Conservation (phyloP, 768 basidiomycete genomes). For the Tephrocybe sp. region DNA sequence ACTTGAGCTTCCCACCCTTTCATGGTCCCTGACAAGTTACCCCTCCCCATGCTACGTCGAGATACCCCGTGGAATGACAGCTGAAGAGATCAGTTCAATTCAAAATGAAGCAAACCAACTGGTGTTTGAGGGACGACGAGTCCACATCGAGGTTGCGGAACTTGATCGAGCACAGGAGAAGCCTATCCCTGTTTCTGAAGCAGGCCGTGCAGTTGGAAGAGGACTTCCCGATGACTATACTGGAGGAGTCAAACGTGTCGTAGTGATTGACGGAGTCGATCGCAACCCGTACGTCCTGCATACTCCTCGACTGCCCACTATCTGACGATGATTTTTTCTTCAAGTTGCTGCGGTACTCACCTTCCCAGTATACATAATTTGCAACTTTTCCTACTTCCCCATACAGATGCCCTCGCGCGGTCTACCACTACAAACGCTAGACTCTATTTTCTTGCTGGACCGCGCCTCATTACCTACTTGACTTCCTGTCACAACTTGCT, state of each 20-base stretch:
- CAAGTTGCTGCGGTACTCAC: conserved; percentile 83
- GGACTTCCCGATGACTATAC: conserved; percentile 73
- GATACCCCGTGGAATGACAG: conserved; percentile 64
- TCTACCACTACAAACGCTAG: conserved; percentile 64
- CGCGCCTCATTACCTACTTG: conserved; percentile 68
- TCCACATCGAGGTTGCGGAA: conserved; percentile 77
- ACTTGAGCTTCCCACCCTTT: conserved; percentile 67
- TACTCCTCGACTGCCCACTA: conserved; percentile 8
- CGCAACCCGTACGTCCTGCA: conserved; percentile 62
- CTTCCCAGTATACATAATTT: conserved; percentile 74
- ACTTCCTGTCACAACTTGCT: conserved; percentile 57
- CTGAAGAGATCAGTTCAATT: conserved; percentile 59
- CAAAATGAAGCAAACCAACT: conserved; percentile 65
- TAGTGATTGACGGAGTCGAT: conserved; percentile 82
- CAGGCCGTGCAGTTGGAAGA: conserved; percentile 54
- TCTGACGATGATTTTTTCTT: conserved; percentile 10
- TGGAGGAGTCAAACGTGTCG: conserved; percentile 74
- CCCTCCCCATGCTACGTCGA: conserved; percentile 79
- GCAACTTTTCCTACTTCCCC: conserved; percentile 69
- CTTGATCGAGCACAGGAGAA: conserved; percentile 42
- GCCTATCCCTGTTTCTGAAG: conserved; percentile 36
- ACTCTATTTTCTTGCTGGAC: conserved; percentile 82
- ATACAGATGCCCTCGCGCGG: conserved; percentile 66
- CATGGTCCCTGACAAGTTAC: conserved; percentile 75
- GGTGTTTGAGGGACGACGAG: conserved; percentile 66